phyloP scores from a whole-genome alignment of 306 rosid genomes.

The Rosa rugosa region DNA sequence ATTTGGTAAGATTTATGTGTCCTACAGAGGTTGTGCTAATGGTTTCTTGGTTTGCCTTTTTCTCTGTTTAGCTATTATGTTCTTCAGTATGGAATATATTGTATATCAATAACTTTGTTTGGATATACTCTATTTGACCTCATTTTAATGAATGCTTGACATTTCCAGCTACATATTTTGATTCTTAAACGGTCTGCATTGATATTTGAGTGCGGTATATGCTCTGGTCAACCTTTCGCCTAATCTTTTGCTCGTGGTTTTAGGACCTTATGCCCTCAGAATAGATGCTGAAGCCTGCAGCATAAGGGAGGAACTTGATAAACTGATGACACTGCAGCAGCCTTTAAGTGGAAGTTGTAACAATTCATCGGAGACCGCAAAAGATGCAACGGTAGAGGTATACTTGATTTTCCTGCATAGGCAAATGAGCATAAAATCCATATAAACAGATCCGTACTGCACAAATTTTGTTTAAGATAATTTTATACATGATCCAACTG shows the following conservation, averaged over 20 bases:
- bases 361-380: conserved; percentile 32
- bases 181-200: not conserved
- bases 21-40: too few relatives aligned
- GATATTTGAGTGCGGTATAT: not conserved
- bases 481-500: not conserved
- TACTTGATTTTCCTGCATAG: conserved; percentile 18
- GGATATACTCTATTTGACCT: not conserved
- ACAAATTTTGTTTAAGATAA: not conserved
- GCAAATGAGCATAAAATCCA: not conserved
- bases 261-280: conserved; percentile 57
- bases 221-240: conserved; percentile 7
- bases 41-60: not conserved
- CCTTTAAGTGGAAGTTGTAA: conserved; percentile 30
- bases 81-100: not conserved
- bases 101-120: not conserved
- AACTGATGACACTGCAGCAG: conserved; percentile 32
- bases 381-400: conserved; percentile 45
- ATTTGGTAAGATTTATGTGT: too few relatives aligned
- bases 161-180: not conserved
- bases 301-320: conserved; percentile 62
- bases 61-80: not conserved
- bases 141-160: not conserved
- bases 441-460: not conserved
- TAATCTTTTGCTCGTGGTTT: conserved; percentile 24
- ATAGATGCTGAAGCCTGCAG: conserved; percentile 74